A percentile compares a stretch with the other conserved stretches of the same genome.
These are phyloP conservation scores for Plasmodium vivax DNA, from an alignment of 169 alveolate genomes.

Conservation along the genomic window DNA sequence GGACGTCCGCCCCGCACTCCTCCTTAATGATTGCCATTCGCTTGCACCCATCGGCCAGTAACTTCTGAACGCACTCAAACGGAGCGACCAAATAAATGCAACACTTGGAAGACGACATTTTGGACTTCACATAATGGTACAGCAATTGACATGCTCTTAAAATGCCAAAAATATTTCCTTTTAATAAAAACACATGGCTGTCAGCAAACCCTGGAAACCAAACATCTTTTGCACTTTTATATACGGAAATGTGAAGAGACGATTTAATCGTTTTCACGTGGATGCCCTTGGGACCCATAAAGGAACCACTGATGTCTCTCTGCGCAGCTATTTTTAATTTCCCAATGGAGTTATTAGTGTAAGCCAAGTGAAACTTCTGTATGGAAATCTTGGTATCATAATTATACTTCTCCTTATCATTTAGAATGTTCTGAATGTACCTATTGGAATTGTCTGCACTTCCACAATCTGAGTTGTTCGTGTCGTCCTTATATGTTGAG, in stretches of 20 bases:
- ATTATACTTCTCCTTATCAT: constrained; percentile 56
- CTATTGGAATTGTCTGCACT: constrained; percentile 32
- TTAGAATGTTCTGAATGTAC: constrained; percentile 30
- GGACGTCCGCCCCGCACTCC: constrained; percentile 62
- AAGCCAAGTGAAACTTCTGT: constrained; percentile 58
- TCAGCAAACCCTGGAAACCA: constrained; percentile 74
- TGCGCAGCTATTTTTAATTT: constrained; percentile 63
- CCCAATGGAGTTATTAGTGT: constrained; percentile 53
- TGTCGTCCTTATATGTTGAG: constrained; percentile 46
- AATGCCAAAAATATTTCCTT: constrained; percentile 67
- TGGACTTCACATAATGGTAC: constrained; percentile 60
- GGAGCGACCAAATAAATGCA: constrained; percentile 66
- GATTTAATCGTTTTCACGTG: constrained; percentile 65
- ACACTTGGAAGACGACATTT: constrained; percentile 63
- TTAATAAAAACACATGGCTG: constrained; percentile 59
- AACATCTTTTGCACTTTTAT: constrained; percentile 67
- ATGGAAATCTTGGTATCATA: constrained; percentile 54
- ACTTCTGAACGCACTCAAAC: constrained; percentile 50
- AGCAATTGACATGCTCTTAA: constrained; percentile 64
- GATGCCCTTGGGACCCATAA: constrained; percentile 64
- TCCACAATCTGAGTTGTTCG: constrained; percentile 40
- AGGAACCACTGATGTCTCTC: constrained; percentile 65
- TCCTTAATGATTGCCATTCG: constrained; percentile 64
- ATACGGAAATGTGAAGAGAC: constrained; percentile 49
- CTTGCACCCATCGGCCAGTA: constrained; percentile 60